Evolutionary conservation across 768 basidiomycete genomes (phyloP).

Genomic region (Pulveroboletus sp.): DNA sequence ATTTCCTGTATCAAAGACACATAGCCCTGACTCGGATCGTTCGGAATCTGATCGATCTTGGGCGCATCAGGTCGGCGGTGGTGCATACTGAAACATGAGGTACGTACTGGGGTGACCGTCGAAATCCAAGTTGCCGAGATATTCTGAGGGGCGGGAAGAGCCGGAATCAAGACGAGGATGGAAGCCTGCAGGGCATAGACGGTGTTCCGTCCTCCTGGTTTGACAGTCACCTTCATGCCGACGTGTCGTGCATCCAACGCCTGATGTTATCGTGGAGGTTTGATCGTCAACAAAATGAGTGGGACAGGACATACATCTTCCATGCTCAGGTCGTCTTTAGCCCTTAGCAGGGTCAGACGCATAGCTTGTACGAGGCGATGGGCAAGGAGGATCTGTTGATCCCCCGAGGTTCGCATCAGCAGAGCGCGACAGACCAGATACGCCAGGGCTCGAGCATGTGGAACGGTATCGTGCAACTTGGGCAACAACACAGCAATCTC

Average conservation of each 20-base stretch:
- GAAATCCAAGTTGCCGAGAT: slow-evolving; percentile 46
- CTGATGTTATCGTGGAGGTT: slow-evolving; percentile 30
- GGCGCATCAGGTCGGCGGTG: slow-evolving; percentile 4
- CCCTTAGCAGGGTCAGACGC: slow-evolving; percentile 42
- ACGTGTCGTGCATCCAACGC: slow-evolving; percentile 42
- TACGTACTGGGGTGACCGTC: slow-evolving; percentile 33
- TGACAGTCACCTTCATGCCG: slow-evolving; percentile 48
- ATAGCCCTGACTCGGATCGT: slow-evolving; percentile 38
- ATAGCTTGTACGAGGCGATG: slow-evolving; percentile 45
- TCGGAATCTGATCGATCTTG: slow-evolving; percentile 13
- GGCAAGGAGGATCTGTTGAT: slow-evolving; percentile 55
- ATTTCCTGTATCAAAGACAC: slow-evolving; percentile 58
- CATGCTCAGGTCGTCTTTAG: slow-evolving; percentile 34
- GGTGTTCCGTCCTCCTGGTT: slow-evolving; percentile 58
- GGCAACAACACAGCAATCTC: slow-evolving; percentile 49
- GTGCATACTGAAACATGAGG: background rate
- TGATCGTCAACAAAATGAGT: background rate
- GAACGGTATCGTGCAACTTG: slow-evolving; percentile 46
- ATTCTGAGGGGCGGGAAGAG: slow-evolving; percentile 43
- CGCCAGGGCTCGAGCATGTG: slow-evolving; percentile 53
- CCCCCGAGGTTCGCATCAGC: slow-evolving; percentile 51
- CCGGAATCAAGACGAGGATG: slow-evolving; percentile 47
- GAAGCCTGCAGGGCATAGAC: slow-evolving; percentile 55
- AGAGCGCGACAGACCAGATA: slow-evolving; percentile 64
- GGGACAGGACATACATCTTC: slow-evolving; percentile 27